Evolutionary conservation across 1,284 basidiomycete species (phyloP), one percentile per base, ranked within the genome.

Genomic region (Gomphus bonarii): DNA sequence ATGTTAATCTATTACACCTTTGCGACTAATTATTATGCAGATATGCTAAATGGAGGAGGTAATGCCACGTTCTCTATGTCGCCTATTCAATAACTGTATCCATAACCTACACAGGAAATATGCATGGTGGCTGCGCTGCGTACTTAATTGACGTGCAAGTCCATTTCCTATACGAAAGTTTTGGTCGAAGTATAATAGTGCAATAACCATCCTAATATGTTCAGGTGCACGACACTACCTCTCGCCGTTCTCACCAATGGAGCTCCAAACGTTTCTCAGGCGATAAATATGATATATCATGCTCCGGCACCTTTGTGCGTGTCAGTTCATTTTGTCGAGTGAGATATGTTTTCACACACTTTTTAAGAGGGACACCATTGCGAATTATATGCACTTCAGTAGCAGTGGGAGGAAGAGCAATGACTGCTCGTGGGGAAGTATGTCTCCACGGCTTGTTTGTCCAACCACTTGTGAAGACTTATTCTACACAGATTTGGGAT

Each of bases 351-450:
- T 46, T 28, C 20, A 42, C 38, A 42, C 16, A 8, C 9, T 44
- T 3, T 3, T 11, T 10, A 20, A 58, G 56, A 14, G 56, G 56
- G 14, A 52, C 38, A 22, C 36, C 38, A 22, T 36, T 58, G 30
- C 35, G 56, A 8, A 58, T 58, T 46, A 36, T 58, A 14, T 53
- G 14, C 36, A 53, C 31, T 7, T 18, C 40, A n/a, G 25, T 58
- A 18, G 75, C 81, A 2, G 69, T 86, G 57, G 84, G 84, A n/a
- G 74, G 76, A 3, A 72, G 82, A 20, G 75, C 84, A 48, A 85
- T 87, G 83, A 77, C 77, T 53, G 77, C 82, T 33, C 72, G 81
- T 59, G 85, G 85, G 62, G 83, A 87, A 75, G 83, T 79, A 59
- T 60, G 73, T 38, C 35, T 11, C 10, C 30, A n/a, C 9, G 28